Evolutionary conservation across 768 basidiomycete genomes (phyloP), one percentile per base, ranked within the genome.

Genomic region (Phlebiopsis gigantea): DNA sequence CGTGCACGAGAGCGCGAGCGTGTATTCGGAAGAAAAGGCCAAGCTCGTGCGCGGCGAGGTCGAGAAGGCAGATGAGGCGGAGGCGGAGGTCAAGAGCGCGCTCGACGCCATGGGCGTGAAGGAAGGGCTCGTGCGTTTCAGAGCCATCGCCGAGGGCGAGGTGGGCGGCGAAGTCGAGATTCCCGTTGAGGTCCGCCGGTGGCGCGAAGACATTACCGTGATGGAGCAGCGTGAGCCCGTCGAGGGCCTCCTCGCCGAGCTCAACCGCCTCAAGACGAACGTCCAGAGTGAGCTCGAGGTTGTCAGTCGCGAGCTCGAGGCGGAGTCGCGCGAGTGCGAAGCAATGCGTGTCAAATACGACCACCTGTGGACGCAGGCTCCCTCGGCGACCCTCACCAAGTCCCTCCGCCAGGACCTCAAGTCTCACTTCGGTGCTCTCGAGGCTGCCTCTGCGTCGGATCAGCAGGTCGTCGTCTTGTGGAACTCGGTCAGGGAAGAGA

Each of bases 1-100:
- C 63, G 93, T 99, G 5, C 95, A 98, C 68, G 95, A 98, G 72
- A 90, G 90, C 61, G 96, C 96, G 14, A 90, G 88, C 57, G 85
- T 99, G 14, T 99, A 99, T 70, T 96, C 93, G 0, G 97, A 99
- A 71, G 97, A 99, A 73, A 98, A 98, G 74, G 97, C 96, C 21
- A 98, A 99, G 71, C 68, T 91, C 25, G 93, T 94, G 7, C 79
- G 97, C 41, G 83, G 77, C 5, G 94, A 98, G 69, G 90, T 88
- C 7, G 96, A 98, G 75, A 83, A 84, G 52, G 87, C 85, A 0
- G 95, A 98, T 60, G 75, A 82, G 22, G 86, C 88, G 0, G 93
- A 97, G 66, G 87, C 78, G 5, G 91, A 95, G 69, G 80, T 82
- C 30, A 75, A 83, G 61, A 89, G 89, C 46, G 84, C 85, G 22